Conservation (phyloP, 2,329 filamentous ascomycete genomes). For the Colletotrichum theobromicola region DNA sequence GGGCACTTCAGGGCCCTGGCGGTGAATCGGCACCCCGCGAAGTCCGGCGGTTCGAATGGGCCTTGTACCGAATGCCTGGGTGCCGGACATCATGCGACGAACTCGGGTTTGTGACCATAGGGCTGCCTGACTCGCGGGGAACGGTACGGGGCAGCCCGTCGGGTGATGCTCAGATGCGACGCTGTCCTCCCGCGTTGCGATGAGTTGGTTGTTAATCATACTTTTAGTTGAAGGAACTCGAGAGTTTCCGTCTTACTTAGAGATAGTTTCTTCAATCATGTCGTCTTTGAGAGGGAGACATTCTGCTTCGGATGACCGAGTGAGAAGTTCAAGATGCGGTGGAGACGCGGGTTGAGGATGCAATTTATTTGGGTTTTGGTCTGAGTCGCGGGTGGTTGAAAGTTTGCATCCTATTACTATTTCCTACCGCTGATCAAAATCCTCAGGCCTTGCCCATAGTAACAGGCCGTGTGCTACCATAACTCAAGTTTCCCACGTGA, state of each 20-base stretch:
- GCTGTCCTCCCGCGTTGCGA: too few relatives aligned
- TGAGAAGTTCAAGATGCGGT: background rate
- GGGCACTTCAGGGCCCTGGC: background rate
- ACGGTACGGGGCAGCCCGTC: background rate
- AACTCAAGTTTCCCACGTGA: too few relatives aligned
- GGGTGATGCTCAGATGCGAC: background rate
- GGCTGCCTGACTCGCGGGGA: background rate
- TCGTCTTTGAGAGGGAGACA: background rate
- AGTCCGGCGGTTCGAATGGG: background rate
- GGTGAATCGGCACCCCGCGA: background rate
- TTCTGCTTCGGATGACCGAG: rapidly evolving
- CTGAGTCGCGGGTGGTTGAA: background rate
- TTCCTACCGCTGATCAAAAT: background rate
- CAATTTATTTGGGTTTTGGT: background rate
- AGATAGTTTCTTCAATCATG: background rate
- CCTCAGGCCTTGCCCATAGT: background rate
- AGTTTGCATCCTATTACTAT: rapidly evolving
- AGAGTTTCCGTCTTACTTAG: background rate
- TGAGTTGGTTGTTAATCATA: background rate
- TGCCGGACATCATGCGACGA: background rate
- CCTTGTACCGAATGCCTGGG: background rate
- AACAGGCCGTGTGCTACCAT: too few relatives aligned
- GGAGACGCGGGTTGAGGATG: background rate
- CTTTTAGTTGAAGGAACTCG: background rate
- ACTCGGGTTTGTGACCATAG: background rate